phyloP scores from a whole-genome alignment of 495 filamentous ascomycete species.

The Talaromyces borbonicus region DNA sequence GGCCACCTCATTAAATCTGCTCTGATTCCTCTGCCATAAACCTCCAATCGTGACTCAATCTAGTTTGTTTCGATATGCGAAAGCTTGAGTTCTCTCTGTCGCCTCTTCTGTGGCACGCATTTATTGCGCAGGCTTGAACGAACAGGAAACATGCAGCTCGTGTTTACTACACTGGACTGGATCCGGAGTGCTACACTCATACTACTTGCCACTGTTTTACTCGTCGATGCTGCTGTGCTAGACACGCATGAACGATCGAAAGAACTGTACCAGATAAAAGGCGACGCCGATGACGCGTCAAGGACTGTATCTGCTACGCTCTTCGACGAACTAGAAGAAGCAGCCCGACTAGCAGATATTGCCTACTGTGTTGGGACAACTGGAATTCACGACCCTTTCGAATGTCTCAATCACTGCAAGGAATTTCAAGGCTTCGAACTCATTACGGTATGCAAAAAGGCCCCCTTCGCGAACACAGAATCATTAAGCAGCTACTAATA shows the following conservation, averaged over 20 bases:
- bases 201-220: background rate
- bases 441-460: constrained; percentile 40
- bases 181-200: background rate
- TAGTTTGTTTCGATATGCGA: too few relatives aligned
- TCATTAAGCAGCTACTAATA: background rate
- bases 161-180: background rate
- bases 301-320: constrained; percentile 46
- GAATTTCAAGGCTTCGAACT: constrained; percentile 76
- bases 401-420: constrained; percentile 70
- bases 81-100: too few relatives aligned
- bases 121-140: background rate
- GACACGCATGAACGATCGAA: background rate
- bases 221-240: background rate
- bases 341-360: constrained; percentile 84
- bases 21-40: too few relatives aligned
- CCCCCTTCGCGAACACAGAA: background rate
- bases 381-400: constrained; percentile 75
- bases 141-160: background rate
- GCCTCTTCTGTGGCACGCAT: too few relatives aligned
- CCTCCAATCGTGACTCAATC: too few relatives aligned
- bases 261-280: background rate
- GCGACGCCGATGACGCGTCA: background rate
- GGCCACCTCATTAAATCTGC: too few relatives aligned
- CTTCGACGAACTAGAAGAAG: constrained; percentile 75
- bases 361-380: constrained; percentile 85